phyloP scores from a whole-genome alignment of 108 stramenopile species.

The Fistulifera solaris region DNA sequence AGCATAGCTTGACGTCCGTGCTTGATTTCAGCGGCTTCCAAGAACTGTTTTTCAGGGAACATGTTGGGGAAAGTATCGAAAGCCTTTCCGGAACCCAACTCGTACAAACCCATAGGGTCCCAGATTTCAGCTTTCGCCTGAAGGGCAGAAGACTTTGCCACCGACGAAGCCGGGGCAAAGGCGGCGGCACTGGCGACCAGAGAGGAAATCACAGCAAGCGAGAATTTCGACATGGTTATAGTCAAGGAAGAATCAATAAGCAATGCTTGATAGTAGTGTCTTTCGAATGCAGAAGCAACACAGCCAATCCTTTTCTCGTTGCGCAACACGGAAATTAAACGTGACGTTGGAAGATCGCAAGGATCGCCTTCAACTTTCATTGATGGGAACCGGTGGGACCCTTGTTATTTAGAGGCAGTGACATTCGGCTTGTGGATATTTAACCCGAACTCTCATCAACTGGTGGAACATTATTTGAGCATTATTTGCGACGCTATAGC shows the following conservation, averaged over 20 bases:
- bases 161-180: constrained; percentile 32
- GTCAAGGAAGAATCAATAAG: not conserved
- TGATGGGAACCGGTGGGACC: no score
- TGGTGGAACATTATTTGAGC: no score
- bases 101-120: constrained; percentile 47
- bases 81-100: constrained; percentile 39
- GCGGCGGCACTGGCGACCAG: constrained; percentile 37
- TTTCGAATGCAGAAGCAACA: no score
- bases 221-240: constrained; percentile 39
- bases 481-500: no score
- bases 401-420: no score
- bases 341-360: no score
- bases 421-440: no score
- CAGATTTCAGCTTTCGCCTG: constrained; percentile 28
- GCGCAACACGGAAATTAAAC: no score
- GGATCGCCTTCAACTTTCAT: no score
- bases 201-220: constrained; percentile 28
- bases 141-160: constrained; percentile 14
- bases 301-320: no score
- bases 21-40: constrained; percentile 90
- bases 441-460: no score
- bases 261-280: no score
- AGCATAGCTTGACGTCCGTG: constrained; percentile 88
- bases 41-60: constrained; percentile 81
- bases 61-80: constrained; percentile 85